Evolutionary conservation across 352 stramenopile genomes (phyloP).

Genomic region (Pythium apleroticum): DNA sequence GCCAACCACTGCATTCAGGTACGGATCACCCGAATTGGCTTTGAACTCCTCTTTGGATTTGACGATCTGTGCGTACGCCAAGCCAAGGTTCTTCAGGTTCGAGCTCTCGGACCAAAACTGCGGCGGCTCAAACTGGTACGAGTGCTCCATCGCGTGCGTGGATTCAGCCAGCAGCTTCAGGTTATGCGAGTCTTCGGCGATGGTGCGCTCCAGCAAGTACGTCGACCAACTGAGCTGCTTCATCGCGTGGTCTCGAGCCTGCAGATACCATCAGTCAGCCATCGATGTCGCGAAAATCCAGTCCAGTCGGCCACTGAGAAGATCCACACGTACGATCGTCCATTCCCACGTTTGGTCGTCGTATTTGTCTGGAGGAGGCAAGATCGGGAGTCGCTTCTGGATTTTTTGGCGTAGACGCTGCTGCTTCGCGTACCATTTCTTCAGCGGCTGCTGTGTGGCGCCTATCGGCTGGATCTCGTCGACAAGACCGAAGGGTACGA

Average conservation of each 20-base stretch:
- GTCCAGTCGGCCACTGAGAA: background rate
- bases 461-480: constrained; percentile 45
- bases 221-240: constrained; percentile 81
- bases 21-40: constrained; percentile 32
- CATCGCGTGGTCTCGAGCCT: constrained; percentile 76
- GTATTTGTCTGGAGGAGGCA: constrained; percentile 78
- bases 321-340: constrained; percentile 72
- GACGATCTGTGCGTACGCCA: constrained; percentile 94
- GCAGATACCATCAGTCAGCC: background rate
- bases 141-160: constrained; percentile 67
- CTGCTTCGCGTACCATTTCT: constrained; percentile 49
- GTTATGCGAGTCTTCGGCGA: constrained; percentile 69
- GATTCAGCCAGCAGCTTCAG: constrained; percentile 67
- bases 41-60: constrained; percentile 67
- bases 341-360: constrained; percentile 91
- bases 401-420: constrained; percentile 40
- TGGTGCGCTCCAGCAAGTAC: constrained; percentile 85
- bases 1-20: constrained; percentile 52
- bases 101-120: constrained; percentile 59
- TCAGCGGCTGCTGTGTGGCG: constrained; percentile 26
- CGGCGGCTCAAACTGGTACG: constrained; percentile 62
- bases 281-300: background rate
- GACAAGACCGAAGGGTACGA: constrained; percentile 53
- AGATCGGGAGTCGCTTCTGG: constrained; percentile 31
- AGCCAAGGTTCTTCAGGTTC: constrained; percentile 92